Evolutionary conservation across 164 flowering plant genomes (phyloP).

Genomic region (Nymphaea colorata): DNA sequence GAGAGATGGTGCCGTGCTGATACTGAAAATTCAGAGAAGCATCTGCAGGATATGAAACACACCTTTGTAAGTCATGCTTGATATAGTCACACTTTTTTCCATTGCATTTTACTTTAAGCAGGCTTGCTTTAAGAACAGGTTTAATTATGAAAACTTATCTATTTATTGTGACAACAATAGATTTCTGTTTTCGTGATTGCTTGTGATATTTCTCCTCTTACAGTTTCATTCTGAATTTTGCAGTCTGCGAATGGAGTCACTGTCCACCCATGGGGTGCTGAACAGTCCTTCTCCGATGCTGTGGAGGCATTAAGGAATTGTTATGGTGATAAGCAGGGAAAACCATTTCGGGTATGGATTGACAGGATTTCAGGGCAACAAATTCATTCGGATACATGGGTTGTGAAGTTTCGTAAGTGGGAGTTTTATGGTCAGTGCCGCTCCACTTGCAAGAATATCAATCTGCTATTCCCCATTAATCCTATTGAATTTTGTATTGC

Average conservation of each 20-base stretch:
- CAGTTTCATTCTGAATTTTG: neutral
- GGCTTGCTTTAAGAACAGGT: too few species aligned
- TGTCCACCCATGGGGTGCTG: slow-evolving; percentile 56
- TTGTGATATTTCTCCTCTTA: too few species aligned
- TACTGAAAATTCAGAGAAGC: slow-evolving; percentile 30
- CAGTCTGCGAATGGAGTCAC: slow-evolving; percentile 41
- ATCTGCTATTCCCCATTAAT: neutral
- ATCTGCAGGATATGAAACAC: slow-evolving; percentile 28
- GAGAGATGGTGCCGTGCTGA: slow-evolving; percentile 78
- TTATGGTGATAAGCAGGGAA: slow-evolving; percentile 58
- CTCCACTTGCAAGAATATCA: too few species aligned
- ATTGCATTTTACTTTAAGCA: too few species aligned
- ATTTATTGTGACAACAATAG: too few species aligned
- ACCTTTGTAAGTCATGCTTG: slow-evolving; percentile 26
- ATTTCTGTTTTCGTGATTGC: too few species aligned
- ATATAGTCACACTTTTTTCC: too few species aligned
- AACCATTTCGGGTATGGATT: slow-evolving; percentile 51
- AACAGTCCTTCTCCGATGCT: slow-evolving; percentile 27
- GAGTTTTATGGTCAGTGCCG: slow-evolving; percentile 40
- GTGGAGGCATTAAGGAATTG: slow-evolving; percentile 20
- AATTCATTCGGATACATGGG: slow-evolving; percentile 46
- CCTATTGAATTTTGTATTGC: too few species aligned
- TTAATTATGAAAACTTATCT: too few species aligned
- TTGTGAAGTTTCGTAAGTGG: slow-evolving; percentile 68
- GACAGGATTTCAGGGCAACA: slow-evolving; percentile 42